Evolutionary conservation across 345 rosid species (phyloP).

Genomic region (Citropsis articulata): DNA sequence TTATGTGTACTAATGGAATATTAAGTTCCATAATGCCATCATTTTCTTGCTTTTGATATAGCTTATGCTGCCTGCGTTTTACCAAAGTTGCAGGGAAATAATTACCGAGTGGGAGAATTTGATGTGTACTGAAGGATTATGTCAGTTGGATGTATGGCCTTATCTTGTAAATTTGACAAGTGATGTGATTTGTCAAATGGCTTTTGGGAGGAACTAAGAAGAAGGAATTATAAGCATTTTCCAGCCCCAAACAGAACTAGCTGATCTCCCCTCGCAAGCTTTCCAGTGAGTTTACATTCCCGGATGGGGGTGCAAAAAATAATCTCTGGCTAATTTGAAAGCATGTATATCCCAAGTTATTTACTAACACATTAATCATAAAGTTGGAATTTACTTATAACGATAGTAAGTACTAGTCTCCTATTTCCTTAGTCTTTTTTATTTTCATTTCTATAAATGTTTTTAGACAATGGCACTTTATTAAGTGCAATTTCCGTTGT

Average conservation of each 20-base stretch:
- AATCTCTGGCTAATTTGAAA: background rate
- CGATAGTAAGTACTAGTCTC: no score
- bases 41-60: no score
- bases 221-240: conserved; percentile 43
- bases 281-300: conserved; percentile 21
- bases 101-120: conserved; percentile 24
- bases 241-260: conserved; percentile 26
- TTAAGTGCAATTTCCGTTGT: no score
- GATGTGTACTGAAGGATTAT: background rate
- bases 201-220: conserved; percentile 49
- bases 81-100: no score
- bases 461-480: no score
- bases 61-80: no score
- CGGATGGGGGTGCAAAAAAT: conserved; percentile 38
- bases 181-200: conserved; percentile 43
- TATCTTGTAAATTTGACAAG: conserved; percentile 20
- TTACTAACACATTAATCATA: no score
- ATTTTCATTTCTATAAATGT: no score
- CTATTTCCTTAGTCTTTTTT: no score
- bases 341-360: background rate
- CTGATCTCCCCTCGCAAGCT: background rate
- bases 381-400: background rate
- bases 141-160: conserved; percentile 35
- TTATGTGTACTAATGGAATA: no score
- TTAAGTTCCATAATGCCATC: no score